Evolutionary conservation across 1,284 basidiomycete genomes (phyloP), one percentile per base, ranked within the genome.

Genomic region (Sporisorium scitamineum): DNA sequence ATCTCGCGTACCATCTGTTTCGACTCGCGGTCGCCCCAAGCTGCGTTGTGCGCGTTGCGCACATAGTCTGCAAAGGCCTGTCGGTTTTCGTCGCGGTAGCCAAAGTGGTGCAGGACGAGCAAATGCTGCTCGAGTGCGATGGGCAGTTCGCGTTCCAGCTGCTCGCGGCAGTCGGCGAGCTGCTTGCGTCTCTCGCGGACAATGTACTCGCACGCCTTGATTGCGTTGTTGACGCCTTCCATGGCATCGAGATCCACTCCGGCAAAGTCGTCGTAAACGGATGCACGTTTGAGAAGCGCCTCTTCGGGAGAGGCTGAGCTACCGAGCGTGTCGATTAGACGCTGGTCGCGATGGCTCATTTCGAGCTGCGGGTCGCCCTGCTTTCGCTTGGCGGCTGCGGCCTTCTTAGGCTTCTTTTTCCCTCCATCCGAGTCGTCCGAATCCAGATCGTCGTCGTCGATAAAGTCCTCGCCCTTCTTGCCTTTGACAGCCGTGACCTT

Each of bases 141-240:
- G 14, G 68, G 76, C 77, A 96, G 88, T 44, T 91, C 90, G 54
- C 87, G 85, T 54, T 90, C 87, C 22, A 97, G 88, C 62, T 96
- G 93, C 3, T 87, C 86, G 80, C 91, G 91, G 86, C 94, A 96
- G 50, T 91, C 90, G 22, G 91, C 89, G 44, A 94, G 88, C 82
- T 97, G 94, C 62, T 88, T 89, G 57, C 89, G 89, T 53, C 94
- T 92, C 76, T 94, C 93, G 63, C 90, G 86, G 56, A 95, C 92
- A 77, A 97, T 96, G 79, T 94, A 90, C 78, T 96, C 93, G 86
- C 94, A 97, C 5, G 94, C 94, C 82, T 93, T 93, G 89, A 93
- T 92, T 1, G 94, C 91, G 26, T 76, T 76, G 68, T 71, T 71
- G 54, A 76, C 73, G 34, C 73, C 73, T 45, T 70, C 42, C 68